Evolutionary conservation across 352 stramenopile genomes (phyloP), one percentile per base, ranked within the genome.

Genomic region (Pythium dissotocum): DNA sequence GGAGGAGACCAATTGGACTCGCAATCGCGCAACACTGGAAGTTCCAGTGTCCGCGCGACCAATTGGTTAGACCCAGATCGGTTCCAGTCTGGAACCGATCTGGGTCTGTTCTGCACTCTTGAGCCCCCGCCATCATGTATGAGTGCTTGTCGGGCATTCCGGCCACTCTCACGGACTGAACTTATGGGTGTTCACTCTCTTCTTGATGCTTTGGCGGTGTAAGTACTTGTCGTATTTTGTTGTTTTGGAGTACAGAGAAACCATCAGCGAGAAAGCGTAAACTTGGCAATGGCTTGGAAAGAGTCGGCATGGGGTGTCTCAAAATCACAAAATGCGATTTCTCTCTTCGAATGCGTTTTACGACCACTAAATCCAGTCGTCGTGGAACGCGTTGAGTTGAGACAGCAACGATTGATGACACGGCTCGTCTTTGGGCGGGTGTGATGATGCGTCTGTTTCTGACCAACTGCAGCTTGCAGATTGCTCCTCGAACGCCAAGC

Each of bases 391-490:
- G 21, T 30, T 12, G 46, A 32, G 2, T 7, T 26, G 3, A 18
- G 5, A 48, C 10, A 30, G 60, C 60, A 65, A 65, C 46, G 32
- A 40, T 38, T 65, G 58, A 63, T 63, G 28, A 42, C 58, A 21
- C 32, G 32, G 18, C 32, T 26, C 5, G 14, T 28, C 32, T 53
- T 30, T 53, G 24, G 8, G 46, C 46, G 1, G 46, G 21, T 21
- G 46, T 32, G 46, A 32, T 9, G 46, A 30, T 26, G 46, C n/a
- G n/a, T 53, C 46, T 53, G 46, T 53, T 53, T 53, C 4, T 53
- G 46, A 10, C 6, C 21, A 16, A 4, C 21, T 24, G 12, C 16
- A 30, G 28, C 28, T 14, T 32, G 18, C n/a, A 24, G 46, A 53
- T 14, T 48, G 21, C 46, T 24, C 24, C 16, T 49, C 42, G 42